Conservation (phyloP, 257 asterid genomes). For the Penstemon barbatus region DNA sequence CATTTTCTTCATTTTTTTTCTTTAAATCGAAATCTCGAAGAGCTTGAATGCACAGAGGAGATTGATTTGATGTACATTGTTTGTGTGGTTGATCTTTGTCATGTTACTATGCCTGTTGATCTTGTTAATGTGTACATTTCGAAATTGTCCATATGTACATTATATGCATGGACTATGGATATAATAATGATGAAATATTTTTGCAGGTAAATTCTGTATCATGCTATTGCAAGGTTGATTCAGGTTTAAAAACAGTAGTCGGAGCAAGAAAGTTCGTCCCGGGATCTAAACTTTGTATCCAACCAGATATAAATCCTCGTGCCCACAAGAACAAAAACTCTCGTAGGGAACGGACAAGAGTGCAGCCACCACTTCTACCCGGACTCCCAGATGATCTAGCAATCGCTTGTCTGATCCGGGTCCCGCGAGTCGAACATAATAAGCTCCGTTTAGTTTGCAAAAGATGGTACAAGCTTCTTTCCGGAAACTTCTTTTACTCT, state of each 20-base stretch:
- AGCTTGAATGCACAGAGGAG: too few relatives aligned
- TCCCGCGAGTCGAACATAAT: constrained; percentile 58
- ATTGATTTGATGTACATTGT: too few relatives aligned
- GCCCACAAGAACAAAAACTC: constrained; percentile 52
- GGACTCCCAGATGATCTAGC: constrained; percentile 72
- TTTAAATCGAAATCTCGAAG: too few relatives aligned
- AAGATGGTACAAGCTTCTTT: constrained; percentile 59
- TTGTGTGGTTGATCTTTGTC: too few relatives aligned
- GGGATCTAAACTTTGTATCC: constrained; percentile 63
- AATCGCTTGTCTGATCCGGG: constrained; percentile 63
- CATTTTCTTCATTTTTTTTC: too few relatives aligned
- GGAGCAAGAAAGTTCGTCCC: constrained; percentile 68
- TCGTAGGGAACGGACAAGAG: constrained; percentile 53
- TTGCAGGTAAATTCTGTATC: constrained; percentile 69
- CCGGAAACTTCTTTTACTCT: constrained; percentile 60
- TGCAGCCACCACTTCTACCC: constrained; percentile 64
- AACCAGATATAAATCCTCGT: constrained; percentile 56
- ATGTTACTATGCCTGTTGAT: too few relatives aligned
- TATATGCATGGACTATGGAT: background rate
- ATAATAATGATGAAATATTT: constrained; percentile 7
- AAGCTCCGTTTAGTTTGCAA: constrained; percentile 64
- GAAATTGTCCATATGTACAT: too few relatives aligned
- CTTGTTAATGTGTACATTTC: too few relatives aligned
- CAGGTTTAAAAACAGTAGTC: constrained; percentile 58
- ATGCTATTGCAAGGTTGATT: constrained; percentile 67